Percentiles rank a stretch among this genome's conserved stretches.
Evolutionary conservation across 139 green algal genomes (phyloP).

Genomic region (Nannochloris sp.): DNA sequence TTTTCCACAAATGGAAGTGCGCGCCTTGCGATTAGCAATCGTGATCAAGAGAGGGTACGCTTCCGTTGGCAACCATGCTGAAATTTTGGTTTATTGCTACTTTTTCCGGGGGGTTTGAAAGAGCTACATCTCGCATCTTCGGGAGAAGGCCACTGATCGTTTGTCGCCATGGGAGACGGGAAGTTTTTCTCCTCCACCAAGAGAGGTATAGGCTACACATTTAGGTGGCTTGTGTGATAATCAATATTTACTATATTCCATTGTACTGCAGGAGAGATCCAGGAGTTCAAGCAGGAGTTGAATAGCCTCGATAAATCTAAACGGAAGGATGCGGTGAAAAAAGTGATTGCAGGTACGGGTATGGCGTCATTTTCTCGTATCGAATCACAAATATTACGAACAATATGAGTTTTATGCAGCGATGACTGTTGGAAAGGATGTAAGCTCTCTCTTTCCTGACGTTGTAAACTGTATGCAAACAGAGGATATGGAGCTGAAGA

Average conservation of each 20-base stretch:
- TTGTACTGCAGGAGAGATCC: slow-evolving; percentile 74
- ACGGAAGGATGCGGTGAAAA: slow-evolving; percentile 97
- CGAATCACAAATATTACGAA: too few species aligned
- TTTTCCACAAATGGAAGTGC: too few species aligned
- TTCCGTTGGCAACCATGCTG: too few species aligned
- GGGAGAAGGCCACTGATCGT: neutral
- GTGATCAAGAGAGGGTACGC: too few species aligned
- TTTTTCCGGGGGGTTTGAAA: too few species aligned
- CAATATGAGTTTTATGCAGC: slow-evolving; percentile 27
- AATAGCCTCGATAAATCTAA: slow-evolving; percentile 71
- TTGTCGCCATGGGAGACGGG: slow-evolving; percentile 53
- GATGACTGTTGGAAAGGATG: slow-evolving; percentile 92
- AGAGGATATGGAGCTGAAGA: slow-evolving; percentile 87
- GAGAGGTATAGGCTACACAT: slow-evolving; percentile 47
- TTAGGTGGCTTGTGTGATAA: too few species aligned
- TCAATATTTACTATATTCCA: neutral
- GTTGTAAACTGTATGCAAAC: slow-evolving; percentile 99
- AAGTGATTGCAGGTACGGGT: slow-evolving; percentile 58
- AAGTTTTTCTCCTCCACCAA: slow-evolving; percentile 94
- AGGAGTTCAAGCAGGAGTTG: slow-evolving; percentile 93
- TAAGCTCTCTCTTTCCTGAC: slow-evolving; percentile 42
- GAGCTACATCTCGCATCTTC: too few species aligned
- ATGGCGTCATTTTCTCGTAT: neutral
- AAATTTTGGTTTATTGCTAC: too few species aligned
- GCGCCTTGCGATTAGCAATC: too few species aligned